Conservation (phyloP, 192 early-diverging fungal species). For the Backusella luteola region DNA sequence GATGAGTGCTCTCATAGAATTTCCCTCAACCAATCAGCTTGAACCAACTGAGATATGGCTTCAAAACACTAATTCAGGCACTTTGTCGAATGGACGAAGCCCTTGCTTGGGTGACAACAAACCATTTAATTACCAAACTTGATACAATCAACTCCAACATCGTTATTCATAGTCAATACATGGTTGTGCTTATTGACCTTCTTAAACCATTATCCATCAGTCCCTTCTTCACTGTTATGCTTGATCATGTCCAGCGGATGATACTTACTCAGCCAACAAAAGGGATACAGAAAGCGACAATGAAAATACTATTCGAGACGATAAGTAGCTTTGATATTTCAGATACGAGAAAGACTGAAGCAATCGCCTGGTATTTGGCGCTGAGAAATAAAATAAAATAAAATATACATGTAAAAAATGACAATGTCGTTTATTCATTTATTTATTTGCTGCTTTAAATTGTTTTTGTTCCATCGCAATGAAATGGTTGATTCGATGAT, state of each 20-base stretch:
- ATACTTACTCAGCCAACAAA: constrained; percentile 6
- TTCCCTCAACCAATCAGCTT: constrained; percentile 44
- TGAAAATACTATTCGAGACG: constrained; percentile 36
- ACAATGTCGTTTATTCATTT: not conserved
- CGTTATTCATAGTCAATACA: constrained; percentile 13
- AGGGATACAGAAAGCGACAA: constrained; percentile 11
- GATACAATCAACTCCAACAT: constrained; percentile 14
- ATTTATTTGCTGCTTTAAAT: not conserved
- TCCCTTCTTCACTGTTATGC: constrained; percentile 26
- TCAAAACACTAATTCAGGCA: constrained; percentile 44
- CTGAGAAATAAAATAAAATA: constrained; percentile 18
- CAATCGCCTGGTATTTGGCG: constrained; percentile 34
- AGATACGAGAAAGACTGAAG: constrained; percentile 34
- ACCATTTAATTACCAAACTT: constrained; percentile 40
- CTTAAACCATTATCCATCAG: constrained; percentile 30
- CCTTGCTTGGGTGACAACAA: constrained; percentile 47
- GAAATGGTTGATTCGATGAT: not conserved
- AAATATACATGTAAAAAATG: not conserved
- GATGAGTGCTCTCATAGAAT: constrained; percentile 20
- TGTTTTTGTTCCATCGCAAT: not conserved
- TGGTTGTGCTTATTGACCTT: constrained; percentile 26
- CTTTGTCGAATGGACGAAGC: constrained; percentile 49
- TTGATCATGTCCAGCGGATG: constrained; percentile 12
- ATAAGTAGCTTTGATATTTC: constrained; percentile 35
- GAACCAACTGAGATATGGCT: constrained; percentile 45